Base-by-base conservation (phyloP, 371 early-diverging fungal genomes). In the Smittium mucronatum region DNA sequence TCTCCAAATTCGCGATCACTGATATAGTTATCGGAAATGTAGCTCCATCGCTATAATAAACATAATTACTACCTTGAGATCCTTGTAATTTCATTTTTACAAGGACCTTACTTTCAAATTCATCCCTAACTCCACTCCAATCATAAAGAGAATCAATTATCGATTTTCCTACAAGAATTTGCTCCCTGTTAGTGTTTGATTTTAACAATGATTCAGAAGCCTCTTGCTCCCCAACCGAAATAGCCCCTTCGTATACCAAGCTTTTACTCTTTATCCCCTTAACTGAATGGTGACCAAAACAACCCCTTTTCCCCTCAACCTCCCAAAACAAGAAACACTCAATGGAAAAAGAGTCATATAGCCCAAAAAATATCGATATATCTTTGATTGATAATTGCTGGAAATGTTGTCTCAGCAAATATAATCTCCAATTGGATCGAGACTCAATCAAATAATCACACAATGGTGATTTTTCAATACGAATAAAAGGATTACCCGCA, bases 251-350 rank as follows among this genome's bases (percentile, higher is more conserved):
- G 32, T 26, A 64, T 15, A 64, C 36, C 5, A 31, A 15, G 30
- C 31, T 31, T 33, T 34, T 8, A 5, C 8, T 33, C 21, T 33
- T 33, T 8, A 64, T 64, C 26, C 36, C 64, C 25, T 15, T 25
- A 21, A 64, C 21, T 34, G 34, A 26, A 21, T 34, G 36, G 30
- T 64, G 64, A 15, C 64, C 64, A 16, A 15, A 34, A 15, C 16
- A 2, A 5, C 15, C 32, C 5, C 5, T 29, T 64, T 33, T 79
- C 75, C 80, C 79, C 34, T 82, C 86, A 17, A 84, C 81, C 33
- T 87, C 84, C 93, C 93, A 96, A 72, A 90, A 89, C n/a, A 96
- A 70, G 1, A 87, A 81, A 63, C 94, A 79, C 72, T 96, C 97
- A 29, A 94, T 83, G 69, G 93, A 92, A 64, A 88, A 90, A 16